Conservation (phyloP, 495 filamentous ascomycete species). For the Bacidia rubella region DNA sequence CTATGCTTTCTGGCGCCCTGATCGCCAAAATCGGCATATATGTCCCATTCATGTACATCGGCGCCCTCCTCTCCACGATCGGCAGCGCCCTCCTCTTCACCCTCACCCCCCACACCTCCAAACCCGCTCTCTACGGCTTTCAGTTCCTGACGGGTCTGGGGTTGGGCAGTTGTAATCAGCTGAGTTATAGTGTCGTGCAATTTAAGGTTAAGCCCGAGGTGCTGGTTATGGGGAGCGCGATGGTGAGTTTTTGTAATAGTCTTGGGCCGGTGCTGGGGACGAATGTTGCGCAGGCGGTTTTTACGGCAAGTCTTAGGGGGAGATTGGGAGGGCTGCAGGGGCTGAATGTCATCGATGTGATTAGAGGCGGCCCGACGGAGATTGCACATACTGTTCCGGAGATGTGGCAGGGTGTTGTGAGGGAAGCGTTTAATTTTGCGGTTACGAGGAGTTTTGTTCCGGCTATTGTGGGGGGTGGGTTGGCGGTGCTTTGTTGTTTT, state of each 20-base stretch:
- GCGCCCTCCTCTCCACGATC: not conserved
- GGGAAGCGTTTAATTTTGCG: not conserved
- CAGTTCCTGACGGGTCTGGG: not conserved
- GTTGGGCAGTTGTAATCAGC: not conserved
- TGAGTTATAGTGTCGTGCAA: not conserved
- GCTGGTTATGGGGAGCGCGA: not conserved
- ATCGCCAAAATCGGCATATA: constrained; percentile 27
- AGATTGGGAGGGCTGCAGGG: not conserved
- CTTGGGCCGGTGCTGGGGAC: not conserved
- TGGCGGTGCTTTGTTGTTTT: too few relatives aligned
- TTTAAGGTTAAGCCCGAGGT: not conserved
- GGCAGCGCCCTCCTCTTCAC: not conserved
- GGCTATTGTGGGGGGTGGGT: not conserved
- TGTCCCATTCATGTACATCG: constrained; percentile 26
- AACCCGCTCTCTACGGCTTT: not conserved
- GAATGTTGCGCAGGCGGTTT: not conserved
- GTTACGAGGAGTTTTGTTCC: not conserved
- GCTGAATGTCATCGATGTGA: not conserved
- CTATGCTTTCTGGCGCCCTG: constrained; percentile 14
- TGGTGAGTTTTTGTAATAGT: not conserved
- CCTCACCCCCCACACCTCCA: not conserved
- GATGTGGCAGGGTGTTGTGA: not conserved
- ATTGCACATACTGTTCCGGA: not conserved
- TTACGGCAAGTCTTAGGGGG: not conserved
- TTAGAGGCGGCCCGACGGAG: not conserved